phyloP scores from a whole-genome alignment of 139 green algal species.

The Gonium pectorale region DNA sequence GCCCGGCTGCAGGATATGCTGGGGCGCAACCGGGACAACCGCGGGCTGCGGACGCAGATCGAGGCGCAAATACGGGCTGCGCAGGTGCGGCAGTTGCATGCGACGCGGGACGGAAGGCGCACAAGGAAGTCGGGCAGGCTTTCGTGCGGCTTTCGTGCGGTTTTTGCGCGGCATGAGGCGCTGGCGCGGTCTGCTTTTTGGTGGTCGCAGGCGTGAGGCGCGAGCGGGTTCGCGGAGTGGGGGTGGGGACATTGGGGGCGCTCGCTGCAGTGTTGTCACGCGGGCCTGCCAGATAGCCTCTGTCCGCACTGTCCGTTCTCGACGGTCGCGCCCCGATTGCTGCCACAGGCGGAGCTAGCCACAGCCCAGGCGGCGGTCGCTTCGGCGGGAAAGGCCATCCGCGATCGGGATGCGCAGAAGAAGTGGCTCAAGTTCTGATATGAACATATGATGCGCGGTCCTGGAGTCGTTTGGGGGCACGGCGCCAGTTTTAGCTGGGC shows the following conservation, averaged over 20 bases:
- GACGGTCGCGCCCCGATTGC: too few relatives aligned
- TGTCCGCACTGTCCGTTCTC: too few relatives aligned
- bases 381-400: conserved; percentile 26
- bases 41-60: conserved; percentile 13
- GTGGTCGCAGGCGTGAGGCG: too few relatives aligned
- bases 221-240: too few relatives aligned
- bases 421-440: conserved; percentile 44
- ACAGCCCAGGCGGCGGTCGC: conserved; percentile 19
- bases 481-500: too few relatives aligned
- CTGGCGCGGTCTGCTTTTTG: too few relatives aligned
- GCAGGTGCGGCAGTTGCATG: background rate
- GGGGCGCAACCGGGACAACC: background rate
- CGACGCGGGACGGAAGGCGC: background rate
- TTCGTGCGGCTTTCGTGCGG: too few relatives aligned
- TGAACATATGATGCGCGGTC: too few relatives aligned
- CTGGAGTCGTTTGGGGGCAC: too few relatives aligned
- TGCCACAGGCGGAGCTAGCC: conserved; percentile 25
- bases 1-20: conserved; percentile 34
- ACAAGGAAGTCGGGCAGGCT: too few relatives aligned
- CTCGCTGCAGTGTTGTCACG: background rate
- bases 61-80: background rate
- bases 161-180: too few relatives aligned
- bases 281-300: background rate
- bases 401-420: conserved; percentile 33
- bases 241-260: too few relatives aligned